Evolutionary conservation across 768 basidiomycete genomes (phyloP), one percentile per base, ranked within the genome.

Genomic region (Pholiota microspora): DNA sequence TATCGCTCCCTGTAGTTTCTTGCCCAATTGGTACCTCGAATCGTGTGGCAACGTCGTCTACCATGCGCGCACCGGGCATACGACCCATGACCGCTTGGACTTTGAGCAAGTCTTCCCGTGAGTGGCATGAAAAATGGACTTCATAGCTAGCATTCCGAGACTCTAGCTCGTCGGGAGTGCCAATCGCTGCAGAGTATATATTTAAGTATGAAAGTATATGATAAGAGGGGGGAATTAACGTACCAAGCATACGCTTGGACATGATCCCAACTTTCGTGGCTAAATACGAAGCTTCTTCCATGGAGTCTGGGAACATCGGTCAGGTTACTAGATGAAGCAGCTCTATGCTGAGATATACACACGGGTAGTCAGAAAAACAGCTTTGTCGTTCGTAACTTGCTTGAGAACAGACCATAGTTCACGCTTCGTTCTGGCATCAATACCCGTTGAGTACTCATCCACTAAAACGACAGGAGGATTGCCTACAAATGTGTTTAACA

Each of bases 391-490:
- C 0, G 85, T 78, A 3, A 88, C 84, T 24, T 76, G 78, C 51
- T 84, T 74, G 53, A 92, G 72, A 0, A 86, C 89, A 12, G 72
- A 71, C 90, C 90, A 92, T 84, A 92, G 89, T 29, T 91, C 87
- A 31, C 90, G 74, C 68, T 91, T 92, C 77, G 85, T 90, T 67
- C 84, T 89, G 5, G 89, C 85, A 64, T 91, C 90, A 45, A 92
- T 83, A 5, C 90, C 90, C 1, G 88, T 89, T 4, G 87, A 89
- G 66, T 89, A 92, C 64, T 92, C 89, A 56, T 92, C 90, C 42
- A 92, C 89, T 16, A 92, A 77, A 2, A 92, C 72, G 2, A 91
- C 89, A 2, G 86, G 73, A 4, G 89, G 86, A 60, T 91, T 91
- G 3, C 88, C 40, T 42, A 23, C 8, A 42, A 24, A 36, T 10